phyloP scores from a whole-genome alignment of 1,139 yeast species.

The Geotrichum australiense region DNA sequence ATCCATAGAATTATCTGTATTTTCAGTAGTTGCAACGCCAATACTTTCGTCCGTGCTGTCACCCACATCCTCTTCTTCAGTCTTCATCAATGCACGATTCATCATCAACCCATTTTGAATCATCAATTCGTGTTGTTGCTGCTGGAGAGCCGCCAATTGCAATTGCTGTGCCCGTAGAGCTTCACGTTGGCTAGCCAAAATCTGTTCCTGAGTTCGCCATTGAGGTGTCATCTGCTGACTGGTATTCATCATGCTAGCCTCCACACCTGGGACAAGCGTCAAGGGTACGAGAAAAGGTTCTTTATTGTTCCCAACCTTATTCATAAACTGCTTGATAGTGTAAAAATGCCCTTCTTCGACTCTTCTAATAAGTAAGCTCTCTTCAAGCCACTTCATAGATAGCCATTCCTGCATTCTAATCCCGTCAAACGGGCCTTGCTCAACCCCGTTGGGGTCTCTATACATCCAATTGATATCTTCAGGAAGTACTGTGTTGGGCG shows the following conservation, averaged over 20 bases:
- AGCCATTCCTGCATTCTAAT: slow-evolving; percentile 75
- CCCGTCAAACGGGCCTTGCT: slow-evolving; percentile 79
- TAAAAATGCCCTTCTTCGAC: slow-evolving; percentile 32
- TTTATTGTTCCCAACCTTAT: slow-evolving; percentile 41
- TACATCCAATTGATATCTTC: slow-evolving; percentile 60
- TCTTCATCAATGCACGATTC: slow-evolving; percentile 8
- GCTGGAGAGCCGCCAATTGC: slow-evolving; percentile 14
- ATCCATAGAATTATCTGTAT: slow-evolving; percentile 5
- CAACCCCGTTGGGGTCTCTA: slow-evolving; percentile 59
- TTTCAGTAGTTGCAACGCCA: slow-evolving; percentile 8
- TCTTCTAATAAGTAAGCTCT: slow-evolving; percentile 52
- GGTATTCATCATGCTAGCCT: slow-evolving; percentile 22
- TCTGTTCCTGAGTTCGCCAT: slow-evolving; percentile 15
- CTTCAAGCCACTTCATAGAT: slow-evolving; percentile 51
- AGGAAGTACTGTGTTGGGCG: slow-evolving; percentile 27
- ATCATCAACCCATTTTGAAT: slow-evolving; percentile 10
- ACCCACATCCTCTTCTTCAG: slow-evolving; percentile 1
- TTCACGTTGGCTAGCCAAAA: slow-evolving; percentile 10
- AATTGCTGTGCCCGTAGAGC: slow-evolving; percentile 9
- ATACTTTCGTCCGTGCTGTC: slow-evolving; percentile 6
- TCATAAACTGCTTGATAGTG: slow-evolving; percentile 29
- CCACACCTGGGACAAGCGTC: slow-evolving; percentile 20
- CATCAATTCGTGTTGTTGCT: slow-evolving; percentile 20
- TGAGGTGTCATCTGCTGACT: slow-evolving; percentile 18
- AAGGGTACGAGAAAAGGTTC: slow-evolving; percentile 59